A percentile compares a stretch with the other conserved stretches of the same genome.
Evolutionary conservation across 352 stramenopile genomes (phyloP).

Genomic region (Pythium monospermum): DNA sequence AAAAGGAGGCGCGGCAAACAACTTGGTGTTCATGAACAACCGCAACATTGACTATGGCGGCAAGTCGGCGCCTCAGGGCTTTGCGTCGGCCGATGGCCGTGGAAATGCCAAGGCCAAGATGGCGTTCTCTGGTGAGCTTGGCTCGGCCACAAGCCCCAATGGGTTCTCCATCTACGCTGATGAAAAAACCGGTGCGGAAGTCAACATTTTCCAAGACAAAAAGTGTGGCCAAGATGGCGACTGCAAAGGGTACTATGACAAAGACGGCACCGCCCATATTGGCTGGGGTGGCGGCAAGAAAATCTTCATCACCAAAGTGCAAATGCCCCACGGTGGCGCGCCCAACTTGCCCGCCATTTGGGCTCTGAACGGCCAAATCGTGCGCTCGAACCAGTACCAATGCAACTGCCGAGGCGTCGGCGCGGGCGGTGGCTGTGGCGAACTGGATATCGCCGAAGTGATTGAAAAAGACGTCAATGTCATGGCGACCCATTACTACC

Average conservation of each 20-base stretch:
- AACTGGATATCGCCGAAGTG: slow-evolving; percentile 77
- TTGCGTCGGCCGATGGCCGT: slow-evolving; percentile 46
- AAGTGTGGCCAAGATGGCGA: slow-evolving; percentile 42
- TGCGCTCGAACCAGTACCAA: slow-evolving; percentile 67
- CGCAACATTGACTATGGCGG: slow-evolving; percentile 70
- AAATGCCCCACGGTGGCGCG: slow-evolving; percentile 39
- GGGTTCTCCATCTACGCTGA: slow-evolving; percentile 41
- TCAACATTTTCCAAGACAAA: slow-evolving; percentile 70
- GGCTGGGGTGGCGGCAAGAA: slow-evolving; percentile 76
- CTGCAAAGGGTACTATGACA: slow-evolving; percentile 68
- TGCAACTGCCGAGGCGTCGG: slow-evolving; percentile 79
- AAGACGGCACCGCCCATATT: slow-evolving; percentile 52
- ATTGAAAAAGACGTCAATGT: slow-evolving; percentile 51
- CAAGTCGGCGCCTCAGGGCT: slow-evolving; percentile 49
- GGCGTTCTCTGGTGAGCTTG: slow-evolving; percentile 47
- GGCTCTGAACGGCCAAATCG: slow-evolving; percentile 65
- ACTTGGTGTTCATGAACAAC: slow-evolving; percentile 86
- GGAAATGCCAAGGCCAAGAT: slow-evolving; percentile 32
- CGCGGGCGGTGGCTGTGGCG: slow-evolving; percentile 57
- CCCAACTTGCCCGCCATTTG: slow-evolving; percentile 70
- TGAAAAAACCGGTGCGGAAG: slow-evolving; percentile 60
- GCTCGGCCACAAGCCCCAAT: slow-evolving; percentile 37
- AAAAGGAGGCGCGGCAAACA: slow-evolving; percentile 39
- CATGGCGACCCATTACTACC: slow-evolving; percentile 81
- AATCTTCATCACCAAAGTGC: slow-evolving; percentile 68